These are phyloP conservation scores for Xylaria sp. DNA, from an alignment of 2,329 filamentous ascomycete species.

Conservation along the genomic window DNA sequence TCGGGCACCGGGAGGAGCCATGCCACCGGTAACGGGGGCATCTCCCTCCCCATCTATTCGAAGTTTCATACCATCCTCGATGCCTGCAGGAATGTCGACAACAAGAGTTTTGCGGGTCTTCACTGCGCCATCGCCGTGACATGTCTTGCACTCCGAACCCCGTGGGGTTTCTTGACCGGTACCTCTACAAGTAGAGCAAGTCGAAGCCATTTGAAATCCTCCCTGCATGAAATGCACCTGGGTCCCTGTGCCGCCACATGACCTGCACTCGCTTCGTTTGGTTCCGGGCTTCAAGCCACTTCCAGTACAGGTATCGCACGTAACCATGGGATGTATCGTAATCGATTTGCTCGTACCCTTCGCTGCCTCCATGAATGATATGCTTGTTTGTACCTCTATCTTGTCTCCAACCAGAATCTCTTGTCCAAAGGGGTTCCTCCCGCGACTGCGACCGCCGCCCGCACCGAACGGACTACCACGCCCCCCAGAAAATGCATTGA, in stretches of 20 bases:
- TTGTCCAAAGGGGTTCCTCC: conserved; percentile 76
- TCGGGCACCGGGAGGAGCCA: conserved; percentile 69
- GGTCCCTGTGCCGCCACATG: conserved; percentile 87
- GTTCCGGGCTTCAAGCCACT: conserved; percentile 85
- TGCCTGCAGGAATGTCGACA: conserved; percentile 92
- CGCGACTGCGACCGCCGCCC: conserved; percentile 60
- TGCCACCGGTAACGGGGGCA: conserved; percentile 78
- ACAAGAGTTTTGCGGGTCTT: conserved; percentile 84
- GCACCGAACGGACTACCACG: conserved; percentile 66
- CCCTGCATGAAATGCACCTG: conserved; percentile 89
- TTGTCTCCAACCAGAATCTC: conserved; percentile 93
- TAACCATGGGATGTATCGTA: conserved; percentile 80
- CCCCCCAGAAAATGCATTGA: conserved; percentile 80
- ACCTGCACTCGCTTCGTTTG: conserved; percentile 76
- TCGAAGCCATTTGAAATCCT: conserved; percentile 95
- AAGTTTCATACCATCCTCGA: conserved; percentile 96
- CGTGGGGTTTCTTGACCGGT: conserved; percentile 79
- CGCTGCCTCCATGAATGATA: conserved; percentile 95
- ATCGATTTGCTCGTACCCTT: conserved; percentile 93
- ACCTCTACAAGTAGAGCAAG: conserved; percentile 83
- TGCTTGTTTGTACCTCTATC: conserved; percentile 92
- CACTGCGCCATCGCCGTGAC: conserved; percentile 83
- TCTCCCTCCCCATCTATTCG: conserved; percentile 88
- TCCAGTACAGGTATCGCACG: conserved; percentile 85
- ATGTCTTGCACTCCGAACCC: conserved; percentile 82